A percentile compares a stretch with the other conserved stretches of the same genome.
Conservation (phyloP, 2,329 filamentous ascomycete species). For the Neofusicoccum parvum region DNA sequence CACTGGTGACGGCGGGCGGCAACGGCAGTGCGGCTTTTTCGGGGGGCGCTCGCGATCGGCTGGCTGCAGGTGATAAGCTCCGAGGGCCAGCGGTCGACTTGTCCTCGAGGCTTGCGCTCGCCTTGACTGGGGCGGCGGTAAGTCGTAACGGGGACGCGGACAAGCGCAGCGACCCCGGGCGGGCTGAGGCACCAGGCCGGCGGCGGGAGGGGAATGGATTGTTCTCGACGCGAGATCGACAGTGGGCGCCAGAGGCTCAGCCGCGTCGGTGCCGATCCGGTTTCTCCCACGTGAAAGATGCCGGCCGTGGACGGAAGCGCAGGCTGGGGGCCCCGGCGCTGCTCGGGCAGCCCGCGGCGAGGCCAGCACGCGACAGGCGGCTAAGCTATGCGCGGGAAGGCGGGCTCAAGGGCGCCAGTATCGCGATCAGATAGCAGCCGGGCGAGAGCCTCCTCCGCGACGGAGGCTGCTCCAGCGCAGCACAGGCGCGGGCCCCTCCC, state of each 20-base stretch:
- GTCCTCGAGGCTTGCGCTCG: constrained; percentile 1
- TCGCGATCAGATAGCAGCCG: background rate
- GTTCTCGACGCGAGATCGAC: constrained; percentile 15
- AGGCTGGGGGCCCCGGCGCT: background rate
- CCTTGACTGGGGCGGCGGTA: background rate
- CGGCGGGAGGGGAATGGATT: constrained; percentile 13
- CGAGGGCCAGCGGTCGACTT: background rate
- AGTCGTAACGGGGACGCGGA: constrained; percentile 4
- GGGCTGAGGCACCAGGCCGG: background rate
- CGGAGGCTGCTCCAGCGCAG: constrained; percentile 14
- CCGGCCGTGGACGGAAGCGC: background rate
- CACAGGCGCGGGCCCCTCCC: background rate
- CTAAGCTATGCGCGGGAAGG: background rate
- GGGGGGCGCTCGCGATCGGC: background rate
- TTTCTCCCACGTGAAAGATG: constrained; percentile 7
- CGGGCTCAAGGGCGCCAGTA: background rate
- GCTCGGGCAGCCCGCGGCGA: background rate
- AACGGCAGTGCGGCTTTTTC: background rate
- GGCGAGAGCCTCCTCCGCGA: constrained; percentile 7
- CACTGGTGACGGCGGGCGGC: too few relatives aligned
- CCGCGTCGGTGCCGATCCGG: constrained; percentile 10
- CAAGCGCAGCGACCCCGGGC: background rate
- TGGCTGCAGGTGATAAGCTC: constrained; percentile 16
- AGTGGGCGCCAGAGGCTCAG: constrained; percentile 12
- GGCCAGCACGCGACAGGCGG: constrained; percentile 6